phyloP scores from a whole-genome alignment of 129 eudicot species.

The Saposhnikovia divaricata region DNA sequence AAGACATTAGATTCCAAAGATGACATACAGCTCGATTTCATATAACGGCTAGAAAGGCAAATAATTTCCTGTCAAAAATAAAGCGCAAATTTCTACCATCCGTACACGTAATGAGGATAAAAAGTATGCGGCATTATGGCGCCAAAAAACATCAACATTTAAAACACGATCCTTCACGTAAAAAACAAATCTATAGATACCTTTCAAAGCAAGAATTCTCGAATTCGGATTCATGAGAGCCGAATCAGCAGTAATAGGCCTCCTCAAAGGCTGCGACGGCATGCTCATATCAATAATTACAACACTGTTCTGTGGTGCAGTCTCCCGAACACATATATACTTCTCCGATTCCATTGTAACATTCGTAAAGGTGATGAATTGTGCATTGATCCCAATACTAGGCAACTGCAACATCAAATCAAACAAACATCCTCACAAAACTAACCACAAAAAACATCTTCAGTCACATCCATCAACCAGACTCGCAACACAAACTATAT shows the following conservation, averaged over 20 bases:
- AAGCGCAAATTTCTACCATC: neutral
- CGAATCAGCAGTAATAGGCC: constrained; percentile 93
- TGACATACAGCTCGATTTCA: neutral
- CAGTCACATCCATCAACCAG: neutral
- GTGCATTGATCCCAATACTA: constrained; percentile 81
- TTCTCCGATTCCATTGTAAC: constrained; percentile 97
- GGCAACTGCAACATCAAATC: constrained; percentile 49
- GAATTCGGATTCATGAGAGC: constrained; percentile 91
- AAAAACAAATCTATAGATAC: constrained; percentile 21
- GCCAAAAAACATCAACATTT: neutral
- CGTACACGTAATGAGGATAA: neutral
- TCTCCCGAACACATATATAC: constrained; percentile 91
- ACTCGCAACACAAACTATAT: neutral
- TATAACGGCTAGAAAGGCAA: neutral
- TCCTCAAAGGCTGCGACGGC: constrained; percentile 90
- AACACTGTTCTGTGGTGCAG: constrained; percentile 84
- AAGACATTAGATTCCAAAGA: neutral
- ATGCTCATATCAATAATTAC: constrained; percentile 92
- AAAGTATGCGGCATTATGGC: neutral
- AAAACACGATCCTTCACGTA: neutral
- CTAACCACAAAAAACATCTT: neutral
- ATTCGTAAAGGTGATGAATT: constrained; percentile 86
- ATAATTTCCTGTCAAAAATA: neutral
- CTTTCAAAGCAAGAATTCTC: constrained; percentile 74
- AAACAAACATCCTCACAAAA: neutral